Evolutionary conservation across 768 basidiomycete genomes (phyloP), one percentile per base, ranked within the genome.

Genomic region (Boletus sensibilis): DNA sequence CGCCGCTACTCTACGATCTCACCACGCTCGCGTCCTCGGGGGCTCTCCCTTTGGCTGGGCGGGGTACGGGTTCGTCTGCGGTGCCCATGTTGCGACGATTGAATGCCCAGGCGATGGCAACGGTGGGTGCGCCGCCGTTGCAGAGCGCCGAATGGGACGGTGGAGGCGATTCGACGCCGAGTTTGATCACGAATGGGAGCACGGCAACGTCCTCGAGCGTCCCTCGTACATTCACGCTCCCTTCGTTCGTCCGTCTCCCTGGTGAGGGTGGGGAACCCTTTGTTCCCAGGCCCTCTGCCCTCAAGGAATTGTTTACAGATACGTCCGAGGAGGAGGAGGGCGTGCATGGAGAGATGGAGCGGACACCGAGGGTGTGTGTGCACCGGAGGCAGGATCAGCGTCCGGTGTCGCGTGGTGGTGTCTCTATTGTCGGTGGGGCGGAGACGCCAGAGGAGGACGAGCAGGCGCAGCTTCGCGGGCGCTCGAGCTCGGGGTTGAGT

Each of bases 1-100:
- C 53, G 10, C 41, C 54, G 2, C 43, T 14, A 9, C 8, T 46
- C 8, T 53, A 48, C 35, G 54, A 66, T 50, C 46, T 52, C n/a
- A 56, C 61, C 16, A 55, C 59, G 1, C 23, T 6, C 0, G 54
- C 45, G 1, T 61, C 63, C 20, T 65, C 59, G 25, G 55, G 55
- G 20, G 21, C 16, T 23, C 20, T 33, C 25, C 6, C 25, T 27
- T 27, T 27, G 25, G 25, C 25, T 14, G 34, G 37, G 20, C 55
- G 45, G n/a, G 42, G 31, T 4, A 23, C n/a, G 12, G 5, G 23
- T 23, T 48, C 53, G 20, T 48, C 66, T 21, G 16, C 35, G 1
- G 57, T 56, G 9, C 67, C 64, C 3, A 63, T 68, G 63, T 18
- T 66, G 50, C 59, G 63, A 21, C 59, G 63, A 43, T 18, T 66